Evolutionary conservation across 2,329 filamentous ascomycete species (phyloP), one percentile per base, ranked within the genome.

Genomic region (Xylaria arbuscula): DNA sequence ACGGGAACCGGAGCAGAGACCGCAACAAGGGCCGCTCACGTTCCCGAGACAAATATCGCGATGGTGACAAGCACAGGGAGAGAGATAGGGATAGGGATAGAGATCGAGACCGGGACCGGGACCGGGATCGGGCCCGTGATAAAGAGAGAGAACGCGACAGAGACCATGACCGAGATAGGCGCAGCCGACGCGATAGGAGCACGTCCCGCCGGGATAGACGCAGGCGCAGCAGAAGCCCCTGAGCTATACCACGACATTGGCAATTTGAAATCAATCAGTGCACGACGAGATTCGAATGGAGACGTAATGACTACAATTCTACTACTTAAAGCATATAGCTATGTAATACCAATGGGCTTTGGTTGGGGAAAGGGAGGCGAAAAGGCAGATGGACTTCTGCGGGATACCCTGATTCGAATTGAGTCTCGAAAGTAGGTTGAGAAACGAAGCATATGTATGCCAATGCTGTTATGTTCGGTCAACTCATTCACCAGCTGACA

Each of bases 71-170:
- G 28, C 28, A 28, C 28, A 60, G 78, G 77, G 51, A 67, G 22
- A 61, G 67, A 28, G 68, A 69, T 47, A 83, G 87, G 55, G 86
- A 88, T 61, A 83, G 86, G 56, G 79, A 83, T 5, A 74, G 76
- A 7, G 70, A 77, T 71, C 77, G 72, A 74, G 85, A 85, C 34
- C n/a, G 62, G 19, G 66, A 68, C 22, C 78, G 78, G 11, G 73
- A 74, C 13, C 70, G 74, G 17, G 73, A 75, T n/a, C 74, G 76
- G 13, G 80, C 80, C 8, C 77, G 80, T 24, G 70, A 66, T 22
- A 82, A 86, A 56, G 79, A 83, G 3, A 73, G 76, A 9, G 70
- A 77, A 70, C 77, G 72, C 74, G 84, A 85, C 19, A 17, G 58
- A 66, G 64, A 69, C 56, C 57, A 66, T 34, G 66, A 66, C 45